Conservation (phyloP, 352 stramenopile genomes). For the Phytophthora boehmeriae region DNA sequence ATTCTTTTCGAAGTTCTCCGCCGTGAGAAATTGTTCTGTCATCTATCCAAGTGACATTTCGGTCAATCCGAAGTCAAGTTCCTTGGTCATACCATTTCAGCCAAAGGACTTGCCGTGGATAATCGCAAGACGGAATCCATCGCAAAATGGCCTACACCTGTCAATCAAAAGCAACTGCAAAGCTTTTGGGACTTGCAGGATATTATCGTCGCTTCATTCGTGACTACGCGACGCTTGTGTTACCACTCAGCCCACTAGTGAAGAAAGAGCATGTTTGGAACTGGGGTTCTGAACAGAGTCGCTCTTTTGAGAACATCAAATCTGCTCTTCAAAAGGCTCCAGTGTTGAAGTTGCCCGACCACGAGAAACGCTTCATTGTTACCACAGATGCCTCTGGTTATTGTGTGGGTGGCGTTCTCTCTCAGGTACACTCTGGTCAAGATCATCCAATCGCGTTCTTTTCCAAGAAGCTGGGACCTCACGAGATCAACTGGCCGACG, state of each 20-base stretch:
- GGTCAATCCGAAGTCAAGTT: constrained; percentile 20
- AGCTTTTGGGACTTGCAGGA: constrained; percentile 31
- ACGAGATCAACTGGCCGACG: constrained; percentile 19
- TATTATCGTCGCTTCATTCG: constrained; percentile 41
- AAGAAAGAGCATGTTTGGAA: constrained; percentile 22
- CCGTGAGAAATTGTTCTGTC: constrained; percentile 24
- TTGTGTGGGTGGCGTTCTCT: constrained; percentile 10
- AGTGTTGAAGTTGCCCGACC: constrained; percentile 29
- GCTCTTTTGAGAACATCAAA: constrained; percentile 22
- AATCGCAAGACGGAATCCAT: constrained; percentile 29
- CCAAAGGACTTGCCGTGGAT: constrained; percentile 25
- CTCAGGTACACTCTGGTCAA: constrained; percentile 4
- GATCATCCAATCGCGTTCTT: constrained; percentile 37
- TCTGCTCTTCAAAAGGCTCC: constrained; percentile 26
- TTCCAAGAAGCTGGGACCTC: constrained; percentile 16
- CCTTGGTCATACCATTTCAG: constrained; percentile 31
- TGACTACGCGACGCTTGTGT: constrained; percentile 18
- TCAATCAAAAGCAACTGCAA: constrained; percentile 18
- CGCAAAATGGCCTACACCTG: constrained; percentile 9
- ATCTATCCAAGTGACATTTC: constrained; percentile 33
- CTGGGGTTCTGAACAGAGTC: constrained; percentile 15
- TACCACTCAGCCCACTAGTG: constrained; percentile 29
- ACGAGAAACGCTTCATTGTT: constrained; percentile 28
- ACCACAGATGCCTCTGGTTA: too few relatives aligned
- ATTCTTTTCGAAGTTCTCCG: constrained; percentile 30